phyloP scores from a whole-genome alignment of 768 basidiomycete genomes.

The Krasilnikovozyma curviuscula region DNA sequence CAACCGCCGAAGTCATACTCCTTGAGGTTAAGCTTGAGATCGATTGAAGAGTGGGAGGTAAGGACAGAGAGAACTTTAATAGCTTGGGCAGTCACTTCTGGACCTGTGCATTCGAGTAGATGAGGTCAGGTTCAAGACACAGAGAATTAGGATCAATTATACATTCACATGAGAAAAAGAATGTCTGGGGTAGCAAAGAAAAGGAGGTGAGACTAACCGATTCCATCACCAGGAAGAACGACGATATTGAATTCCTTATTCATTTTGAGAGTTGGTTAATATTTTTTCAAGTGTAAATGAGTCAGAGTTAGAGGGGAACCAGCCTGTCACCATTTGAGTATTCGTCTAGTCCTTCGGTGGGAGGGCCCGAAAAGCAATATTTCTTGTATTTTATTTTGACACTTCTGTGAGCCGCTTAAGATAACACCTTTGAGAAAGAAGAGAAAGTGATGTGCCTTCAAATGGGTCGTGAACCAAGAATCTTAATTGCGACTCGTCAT shows the following conservation, averaged over 20 bases:
- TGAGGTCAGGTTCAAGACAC: not conserved
- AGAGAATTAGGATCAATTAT: not conserved
- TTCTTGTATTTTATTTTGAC: too few relatives aligned
- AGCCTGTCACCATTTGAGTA: too few relatives aligned
- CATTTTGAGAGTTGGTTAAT: not conserved
- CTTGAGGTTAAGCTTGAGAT: constrained; percentile 55
- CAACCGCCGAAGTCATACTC: constrained; percentile 70
- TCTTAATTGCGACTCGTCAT: too few relatives aligned
- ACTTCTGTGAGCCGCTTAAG: too few relatives aligned
- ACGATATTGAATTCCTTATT: constrained; percentile 46
- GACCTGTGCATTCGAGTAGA: constrained; percentile 36
- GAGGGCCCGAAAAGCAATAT: too few relatives aligned
- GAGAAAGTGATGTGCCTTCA: too few relatives aligned
- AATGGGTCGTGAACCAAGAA: too few relatives aligned
- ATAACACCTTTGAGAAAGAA: too few relatives aligned
- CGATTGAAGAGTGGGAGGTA: constrained; percentile 36
- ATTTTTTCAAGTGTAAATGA: too few relatives aligned
- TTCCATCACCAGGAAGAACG: constrained; percentile 89
- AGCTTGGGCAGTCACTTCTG: constrained; percentile 74
- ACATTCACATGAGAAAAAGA: not conserved
- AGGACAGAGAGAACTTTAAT: constrained; percentile 59
- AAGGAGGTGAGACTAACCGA: constrained; percentile 38
- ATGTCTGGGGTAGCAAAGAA: not conserved
- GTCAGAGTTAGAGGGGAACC: too few relatives aligned
- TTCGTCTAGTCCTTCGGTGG: too few relatives aligned